Conservation (phyloP, 1,284 basidiomycete genomes). For the Coniophora puteana region DNA sequence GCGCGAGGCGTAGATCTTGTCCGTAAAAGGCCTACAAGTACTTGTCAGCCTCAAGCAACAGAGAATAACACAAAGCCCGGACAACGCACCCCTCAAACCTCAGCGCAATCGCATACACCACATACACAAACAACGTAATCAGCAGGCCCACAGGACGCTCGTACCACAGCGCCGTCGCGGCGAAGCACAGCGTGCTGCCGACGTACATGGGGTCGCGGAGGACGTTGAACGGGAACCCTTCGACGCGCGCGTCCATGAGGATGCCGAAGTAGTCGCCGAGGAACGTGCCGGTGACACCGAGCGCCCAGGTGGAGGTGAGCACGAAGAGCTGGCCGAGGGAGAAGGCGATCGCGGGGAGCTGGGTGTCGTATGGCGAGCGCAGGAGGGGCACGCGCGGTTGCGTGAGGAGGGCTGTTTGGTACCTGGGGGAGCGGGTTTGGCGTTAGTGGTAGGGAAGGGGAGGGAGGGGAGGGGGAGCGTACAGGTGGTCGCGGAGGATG, state of each 20-base stretch:
- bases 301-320: slow-evolving; percentile 83
- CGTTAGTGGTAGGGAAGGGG: neutral
- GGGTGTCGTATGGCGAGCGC: slow-evolving; percentile 55
- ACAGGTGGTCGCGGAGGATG: slow-evolving; percentile 84
- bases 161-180: slow-evolving; percentile 83
- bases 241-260: slow-evolving; percentile 84
- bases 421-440: slow-evolving; percentile 39
- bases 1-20: slow-evolving; percentile 75
- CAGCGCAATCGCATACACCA: slow-evolving; percentile 82
- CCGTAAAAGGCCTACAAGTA: slow-evolving; percentile 65
- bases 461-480: slow-evolving; percentile 28
- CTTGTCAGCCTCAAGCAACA: slow-evolving; percentile 8
- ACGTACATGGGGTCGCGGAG: slow-evolving; percentile 95
- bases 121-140: slow-evolving; percentile 74
- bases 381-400: slow-evolving; percentile 64
- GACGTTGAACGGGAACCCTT: slow-evolving; percentile 95
- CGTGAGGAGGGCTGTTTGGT: slow-evolving; percentile 64
- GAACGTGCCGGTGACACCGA: slow-evolving; percentile 94
- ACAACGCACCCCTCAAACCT: slow-evolving; percentile 78
- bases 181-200: slow-evolving; percentile 86
- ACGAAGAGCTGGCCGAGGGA: slow-evolving; percentile 78
- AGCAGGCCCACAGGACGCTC: slow-evolving; percentile 78
- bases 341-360: slow-evolving; percentile 68
- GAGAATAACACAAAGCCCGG: neutral
- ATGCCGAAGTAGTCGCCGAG: slow-evolving; percentile 99